Evolutionary conservation across 2,329 filamentous ascomycete species (phyloP), one percentile per base, ranked within the genome.

Genomic region (Trichoderma afroharzianum): DNA sequence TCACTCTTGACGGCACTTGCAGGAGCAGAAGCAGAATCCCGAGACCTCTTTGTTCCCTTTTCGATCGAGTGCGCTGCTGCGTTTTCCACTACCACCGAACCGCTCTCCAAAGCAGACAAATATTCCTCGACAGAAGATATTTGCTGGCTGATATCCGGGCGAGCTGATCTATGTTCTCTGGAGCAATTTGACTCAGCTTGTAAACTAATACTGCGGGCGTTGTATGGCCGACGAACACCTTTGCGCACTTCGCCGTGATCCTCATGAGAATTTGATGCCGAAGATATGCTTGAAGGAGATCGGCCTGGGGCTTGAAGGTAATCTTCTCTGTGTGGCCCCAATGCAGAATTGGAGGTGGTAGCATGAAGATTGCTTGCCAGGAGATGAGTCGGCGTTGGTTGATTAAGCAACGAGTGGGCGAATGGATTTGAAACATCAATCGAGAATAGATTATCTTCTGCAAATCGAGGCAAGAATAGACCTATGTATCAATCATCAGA

Each of bases 381-480:
- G 5, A 79, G 71, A 4, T 82, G 79, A 3, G 83, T 75, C 0
- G 83, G 80, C 33, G 81, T 77, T 12, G 85, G 82, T 67, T 87
- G 85, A 63, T 85, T 86, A 32, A 87, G 78, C 50, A 88, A 76
- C 0, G 85, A 86, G 69, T 83, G 81, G 0, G 84, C 84, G 66
- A 87, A 77, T n/a, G 83, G 81, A 6, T 80, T 79, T 6, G 83
- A 81, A 5, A 86, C 76, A 39, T 83, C 82, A 3, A 79, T 70
- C 2, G 78, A 74, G 4, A 64, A 64, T 24, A 72, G 50, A 24
- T 71, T 69, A 33, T 77, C 63, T 9, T 73, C 62, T 6, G 55
- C 11, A 43, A 53, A 21, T 8, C 55, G 59, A 14, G 76, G 75
- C 53, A 76, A 76, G 11, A 74, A 69, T 30, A 71, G 36, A 15